Percentiles rank a stretch among this genome's conserved stretches.
Conservation (phyloP, 768 basidiomycete genomes). For the Lyophyllum decastes region DNA sequence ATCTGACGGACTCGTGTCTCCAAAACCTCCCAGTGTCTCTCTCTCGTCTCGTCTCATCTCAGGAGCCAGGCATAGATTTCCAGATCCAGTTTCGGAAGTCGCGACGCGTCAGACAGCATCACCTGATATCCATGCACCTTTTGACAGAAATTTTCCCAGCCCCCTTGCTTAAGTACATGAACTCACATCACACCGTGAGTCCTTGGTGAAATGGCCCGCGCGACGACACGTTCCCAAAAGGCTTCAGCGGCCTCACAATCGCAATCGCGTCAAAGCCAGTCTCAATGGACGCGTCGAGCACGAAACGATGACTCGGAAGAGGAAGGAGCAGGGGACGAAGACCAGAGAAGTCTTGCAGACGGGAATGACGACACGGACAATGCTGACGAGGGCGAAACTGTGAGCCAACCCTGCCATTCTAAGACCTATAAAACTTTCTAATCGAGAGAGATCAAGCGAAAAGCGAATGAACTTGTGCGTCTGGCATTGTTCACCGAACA, state of each 20-base stretch:
- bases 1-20: not conserved
- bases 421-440: not conserved
- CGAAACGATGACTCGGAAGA: conserved; percentile 34
- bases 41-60: not conserved
- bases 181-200: not conserved
- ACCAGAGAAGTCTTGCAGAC: conserved; percentile 35
- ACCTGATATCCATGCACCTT: no score
- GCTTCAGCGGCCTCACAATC: conserved; percentile 37
- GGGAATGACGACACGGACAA: conserved; percentile 37
- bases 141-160: no score
- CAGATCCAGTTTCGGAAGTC: no score
- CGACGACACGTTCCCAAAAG: conserved; percentile 41
- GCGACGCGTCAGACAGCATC: no score
- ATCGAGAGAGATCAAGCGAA: conserved; percentile 60
- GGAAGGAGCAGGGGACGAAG: conserved; percentile 37
- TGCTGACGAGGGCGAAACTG: conserved; percentile 20
- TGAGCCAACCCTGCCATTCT: not conserved
- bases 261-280: conserved; percentile 36
- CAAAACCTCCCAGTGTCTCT: not conserved
- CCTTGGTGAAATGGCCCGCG: conserved; percentile 31
- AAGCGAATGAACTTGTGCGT: conserved; percentile 73
- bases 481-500: conserved; percentile 83
- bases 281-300: conserved; percentile 33
- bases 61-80: not conserved
- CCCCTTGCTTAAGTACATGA: not conserved